Evolutionary conservation across 352 stramenopile species (phyloP).

Genomic region (Phytophthora citrophthora): DNA sequence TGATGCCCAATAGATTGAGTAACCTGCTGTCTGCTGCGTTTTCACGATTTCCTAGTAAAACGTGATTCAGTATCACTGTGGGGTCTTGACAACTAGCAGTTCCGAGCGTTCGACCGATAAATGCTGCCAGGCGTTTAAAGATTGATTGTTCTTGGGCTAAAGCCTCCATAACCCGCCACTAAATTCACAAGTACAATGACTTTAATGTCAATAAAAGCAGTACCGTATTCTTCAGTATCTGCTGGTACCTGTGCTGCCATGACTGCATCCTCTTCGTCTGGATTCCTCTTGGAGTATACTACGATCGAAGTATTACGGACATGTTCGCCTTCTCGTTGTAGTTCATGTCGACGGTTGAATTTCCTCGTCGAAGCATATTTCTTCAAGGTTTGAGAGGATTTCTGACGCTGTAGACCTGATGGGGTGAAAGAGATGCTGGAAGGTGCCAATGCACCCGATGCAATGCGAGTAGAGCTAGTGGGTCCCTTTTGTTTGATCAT

Average conservation of each 20-base stretch:
- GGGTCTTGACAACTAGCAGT: constrained; percentile 26
- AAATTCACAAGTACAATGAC: background rate
- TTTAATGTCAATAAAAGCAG: background rate
- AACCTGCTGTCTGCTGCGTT: constrained; percentile 50
- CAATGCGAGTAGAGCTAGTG: constrained; percentile 2
- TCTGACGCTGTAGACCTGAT: constrained; percentile 3
- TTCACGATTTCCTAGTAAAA: constrained; percentile 53
- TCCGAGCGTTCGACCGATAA: constrained; percentile 34
- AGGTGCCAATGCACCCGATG: background rate
- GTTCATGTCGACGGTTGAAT: constrained; percentile 42
- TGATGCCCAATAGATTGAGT: constrained; percentile 52
- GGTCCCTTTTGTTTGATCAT: constrained; percentile 16
- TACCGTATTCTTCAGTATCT: background rate
- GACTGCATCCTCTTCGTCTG: constrained; percentile 59
- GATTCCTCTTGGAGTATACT: constrained; percentile 54
- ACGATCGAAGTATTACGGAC: constrained; percentile 35
- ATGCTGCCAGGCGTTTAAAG: constrained; percentile 17
- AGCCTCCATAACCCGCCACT: constrained; percentile 55
- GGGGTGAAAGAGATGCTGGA: background rate
- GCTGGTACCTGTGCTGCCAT: constrained; percentile 43
- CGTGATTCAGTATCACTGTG: constrained; percentile 51
- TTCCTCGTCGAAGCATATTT: constrained; percentile 47
- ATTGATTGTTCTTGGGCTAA: constrained; percentile 39
- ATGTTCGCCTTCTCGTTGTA: constrained; percentile 41
- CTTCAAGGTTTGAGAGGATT: constrained; percentile 25